phyloP scores from a whole-genome alignment of 192 early-diverging fungal species.

The Dispira simplex region DNA sequence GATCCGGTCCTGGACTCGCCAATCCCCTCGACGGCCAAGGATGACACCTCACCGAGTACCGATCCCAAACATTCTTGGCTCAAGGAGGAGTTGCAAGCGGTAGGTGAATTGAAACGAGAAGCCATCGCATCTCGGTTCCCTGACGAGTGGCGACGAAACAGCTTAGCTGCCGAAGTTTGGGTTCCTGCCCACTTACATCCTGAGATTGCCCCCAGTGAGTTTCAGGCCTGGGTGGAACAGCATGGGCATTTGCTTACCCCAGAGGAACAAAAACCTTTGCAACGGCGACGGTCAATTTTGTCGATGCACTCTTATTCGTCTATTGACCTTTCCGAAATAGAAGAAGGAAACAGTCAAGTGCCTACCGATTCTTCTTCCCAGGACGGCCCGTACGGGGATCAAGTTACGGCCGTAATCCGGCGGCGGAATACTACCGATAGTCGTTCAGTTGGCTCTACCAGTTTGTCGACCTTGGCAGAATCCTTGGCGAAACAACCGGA shows the following conservation, averaged over 20 bases:
- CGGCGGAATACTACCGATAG: neutral
- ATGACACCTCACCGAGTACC: neutral
- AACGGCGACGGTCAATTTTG: conserved; percentile 27
- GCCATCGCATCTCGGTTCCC: conserved; percentile 32
- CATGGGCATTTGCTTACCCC: conserved; percentile 26
- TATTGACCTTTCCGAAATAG: conserved; percentile 7
- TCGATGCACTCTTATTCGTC: conserved; percentile 22
- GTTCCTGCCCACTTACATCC: conserved; percentile 37
- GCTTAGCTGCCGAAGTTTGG: conserved; percentile 24
- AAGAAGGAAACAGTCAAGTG: neutral
- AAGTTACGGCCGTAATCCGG: conserved; percentile 4
- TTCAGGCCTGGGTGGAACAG: conserved; percentile 29
- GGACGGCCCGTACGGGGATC: neutral
- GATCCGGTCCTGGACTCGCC: too few species aligned
- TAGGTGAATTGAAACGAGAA: conserved; percentile 30
- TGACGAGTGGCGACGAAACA: conserved; percentile 20
- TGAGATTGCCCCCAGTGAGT: conserved; percentile 35
- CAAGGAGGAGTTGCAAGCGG: conserved; percentile 24
- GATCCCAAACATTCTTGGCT: conserved; percentile 16
- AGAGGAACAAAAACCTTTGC: conserved; percentile 18
- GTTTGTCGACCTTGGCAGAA: neutral
- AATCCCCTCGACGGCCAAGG: too few species aligned
- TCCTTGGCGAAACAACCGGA: neutral
- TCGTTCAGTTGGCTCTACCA: neutral
- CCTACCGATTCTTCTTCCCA: neutral